A percentile compares a stretch with the other conserved stretches of the same genome.
Conservation (phyloP, 2,329 filamentous ascomycete genomes). For the Parasarocladium wereldwijsianum region DNA sequence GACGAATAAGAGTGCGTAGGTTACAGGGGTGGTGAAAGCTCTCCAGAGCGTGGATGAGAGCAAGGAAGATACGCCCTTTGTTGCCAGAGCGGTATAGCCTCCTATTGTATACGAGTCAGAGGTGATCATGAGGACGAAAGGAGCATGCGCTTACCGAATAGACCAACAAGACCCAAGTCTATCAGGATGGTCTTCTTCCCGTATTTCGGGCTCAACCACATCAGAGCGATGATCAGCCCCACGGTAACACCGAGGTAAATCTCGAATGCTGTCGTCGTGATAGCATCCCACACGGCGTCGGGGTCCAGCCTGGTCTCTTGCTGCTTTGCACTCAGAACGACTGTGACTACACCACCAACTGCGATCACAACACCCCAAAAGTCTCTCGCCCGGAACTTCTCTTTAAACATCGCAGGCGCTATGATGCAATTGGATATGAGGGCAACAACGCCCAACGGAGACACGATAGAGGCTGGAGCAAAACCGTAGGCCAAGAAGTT, state of each 20-base stretch:
- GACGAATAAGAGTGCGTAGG: conserved; percentile 69
- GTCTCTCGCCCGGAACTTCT: conserved; percentile 72
- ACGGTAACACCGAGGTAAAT: conserved; percentile 73
- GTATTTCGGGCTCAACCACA: conserved; percentile 71
- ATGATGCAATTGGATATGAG: conserved; percentile 95
- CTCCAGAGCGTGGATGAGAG: conserved; percentile 81
- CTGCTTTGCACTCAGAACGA: conserved; percentile 80
- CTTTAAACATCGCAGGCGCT: conserved; percentile 85
- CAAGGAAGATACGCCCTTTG: conserved; percentile 91
- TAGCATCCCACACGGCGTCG: conserved; percentile 77
- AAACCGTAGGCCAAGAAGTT: conserved; percentile 98
- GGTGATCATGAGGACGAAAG: background rate
- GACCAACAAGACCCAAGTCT: conserved; percentile 79
- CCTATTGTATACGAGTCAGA: conserved; percentile 30
- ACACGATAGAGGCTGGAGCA: conserved; percentile 92
- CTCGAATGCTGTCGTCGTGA: conserved; percentile 79
- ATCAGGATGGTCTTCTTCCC: conserved; percentile 81
- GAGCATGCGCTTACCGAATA: conserved; percentile 56
- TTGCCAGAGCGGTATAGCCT: conserved; percentile 91
- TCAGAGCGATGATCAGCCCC: conserved; percentile 57
- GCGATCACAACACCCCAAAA: conserved; percentile 80
- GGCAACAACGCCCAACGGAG: conserved; percentile 90
- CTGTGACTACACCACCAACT: conserved; percentile 74
- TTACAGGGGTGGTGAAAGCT: conserved; percentile 81
- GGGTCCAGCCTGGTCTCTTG: conserved; percentile 86